Evolutionary conservation across 2,329 filamentous ascomycete genomes (phyloP).

Genomic region (Chaetomiaceae sp.): DNA sequence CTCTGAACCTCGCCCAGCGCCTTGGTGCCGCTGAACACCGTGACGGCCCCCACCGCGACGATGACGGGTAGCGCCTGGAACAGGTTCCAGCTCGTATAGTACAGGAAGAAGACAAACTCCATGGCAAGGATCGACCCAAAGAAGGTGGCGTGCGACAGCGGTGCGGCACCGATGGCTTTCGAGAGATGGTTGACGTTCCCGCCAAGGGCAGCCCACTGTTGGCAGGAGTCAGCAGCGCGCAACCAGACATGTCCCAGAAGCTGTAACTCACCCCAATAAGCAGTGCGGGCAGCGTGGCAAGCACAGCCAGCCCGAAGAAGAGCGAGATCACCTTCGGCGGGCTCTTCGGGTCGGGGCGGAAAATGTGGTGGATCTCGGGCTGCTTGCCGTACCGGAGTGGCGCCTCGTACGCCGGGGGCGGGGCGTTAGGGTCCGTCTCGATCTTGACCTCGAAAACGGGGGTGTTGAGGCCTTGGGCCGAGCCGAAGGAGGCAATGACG

Average conservation of each 20-base stretch:
- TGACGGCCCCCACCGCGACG: slow-evolving; percentile 60
- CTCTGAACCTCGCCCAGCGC: slow-evolving; percentile 91
- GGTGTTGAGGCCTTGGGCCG: slow-evolving; percentile 60
- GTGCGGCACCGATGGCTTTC: slow-evolving; percentile 70
- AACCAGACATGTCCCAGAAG: background rate
- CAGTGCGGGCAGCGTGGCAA: slow-evolving; percentile 69
- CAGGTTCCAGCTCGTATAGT: slow-evolving; percentile 88
- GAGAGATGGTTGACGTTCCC: slow-evolving; percentile 75
- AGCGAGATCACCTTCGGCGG: slow-evolving; percentile 76
- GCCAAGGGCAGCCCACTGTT: slow-evolving; percentile 73
- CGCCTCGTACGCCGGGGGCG: slow-evolving; percentile 57
- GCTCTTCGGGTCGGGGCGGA: slow-evolving; percentile 72
- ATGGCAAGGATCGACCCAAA: slow-evolving; percentile 81
- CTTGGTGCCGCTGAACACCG: slow-evolving; percentile 82
- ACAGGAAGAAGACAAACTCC: slow-evolving; percentile 89
- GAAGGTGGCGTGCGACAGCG: slow-evolving; percentile 77
- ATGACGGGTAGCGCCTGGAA: slow-evolving; percentile 81
- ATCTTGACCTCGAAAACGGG: slow-evolving; percentile 70
- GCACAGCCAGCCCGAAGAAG: slow-evolving; percentile 67
- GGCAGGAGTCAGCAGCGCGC: slow-evolving; percentile 1
- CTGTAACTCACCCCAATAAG: slow-evolving; percentile 58
- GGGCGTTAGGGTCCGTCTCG: slow-evolving; percentile 55
- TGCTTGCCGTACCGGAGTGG: slow-evolving; percentile 80
- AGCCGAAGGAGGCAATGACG: slow-evolving; percentile 81
- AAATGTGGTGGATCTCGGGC: slow-evolving; percentile 84